Evolutionary conservation across 2,329 filamentous ascomycete species (phyloP), one percentile per base, ranked within the genome.

Genomic region (Ophiostoma piceae): DNA sequence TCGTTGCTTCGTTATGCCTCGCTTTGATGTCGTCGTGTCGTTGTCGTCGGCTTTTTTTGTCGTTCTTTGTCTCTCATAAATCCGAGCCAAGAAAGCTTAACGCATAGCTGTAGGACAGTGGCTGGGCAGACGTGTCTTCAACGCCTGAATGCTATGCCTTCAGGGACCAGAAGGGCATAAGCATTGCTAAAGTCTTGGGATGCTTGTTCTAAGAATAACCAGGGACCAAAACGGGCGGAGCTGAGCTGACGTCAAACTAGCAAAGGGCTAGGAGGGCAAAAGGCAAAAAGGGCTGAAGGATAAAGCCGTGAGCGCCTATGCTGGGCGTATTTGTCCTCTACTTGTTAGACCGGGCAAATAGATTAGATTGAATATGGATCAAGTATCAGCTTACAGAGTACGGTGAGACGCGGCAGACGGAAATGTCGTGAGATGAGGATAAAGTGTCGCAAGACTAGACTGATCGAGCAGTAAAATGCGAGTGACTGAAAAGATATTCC

Each of bases 141-240:
- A 26, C 11, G 22, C 22, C 22, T 57, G 51, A 26, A 26, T 22
- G 8, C 43, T 47, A 47, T 47, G 43, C 43, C 43, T n/a, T 47
- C 16, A 14, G 43, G 43, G 43, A 7, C 16, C 16, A n/a, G 7
- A 7, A 47, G 43, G 19, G 43, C 43, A 47, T 47, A 47, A 47
- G 43, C 16, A 47, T 19, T n/a, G 43, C 43, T 47, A 47, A 47
- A n/a, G 16, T 47, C 51, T 57, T 57, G 51, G 51, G 51, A 26
- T 57, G 51, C 51, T 57, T 57, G 51, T 57, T 57, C 51, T 57
- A 57, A 57, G 51, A 57, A 57, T 57, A 57, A 57, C 51, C 51
- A 57, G 12, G 26, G 26, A 57, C 51, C 51, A 26, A 54, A n/a
- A 5, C 51, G 51, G 51, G 51, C 51, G 51, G 51, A 57, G 51